phyloP scores from a whole-genome alignment of 225 moss, liverwort and hornwort species.

The Anthoceros angustus region DNA sequence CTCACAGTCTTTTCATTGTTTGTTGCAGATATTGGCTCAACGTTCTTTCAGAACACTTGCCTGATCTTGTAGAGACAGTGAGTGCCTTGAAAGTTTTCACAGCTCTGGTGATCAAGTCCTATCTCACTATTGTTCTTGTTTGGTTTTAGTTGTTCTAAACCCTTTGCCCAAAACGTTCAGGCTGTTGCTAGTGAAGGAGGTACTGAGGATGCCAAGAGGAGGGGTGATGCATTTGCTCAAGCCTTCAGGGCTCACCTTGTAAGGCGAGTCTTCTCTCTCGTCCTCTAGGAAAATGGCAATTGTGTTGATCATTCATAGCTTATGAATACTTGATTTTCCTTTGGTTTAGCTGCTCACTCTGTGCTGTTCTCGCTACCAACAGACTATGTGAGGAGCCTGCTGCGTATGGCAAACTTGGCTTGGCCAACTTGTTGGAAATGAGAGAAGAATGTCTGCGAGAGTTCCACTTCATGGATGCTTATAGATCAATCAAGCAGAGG shows the following conservation, averaged over 20 bases:
- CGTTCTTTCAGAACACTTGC: slow-evolving; percentile 50
- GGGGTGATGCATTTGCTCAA: slow-evolving; percentile 80
- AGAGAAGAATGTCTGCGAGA: slow-evolving; percentile 94
- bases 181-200: slow-evolving; percentile 96
- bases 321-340: neutral
- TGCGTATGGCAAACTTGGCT: slow-evolving; percentile 83
- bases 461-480: slow-evolving; percentile 81
- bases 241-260: slow-evolving; percentile 81
- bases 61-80: slow-evolving; percentile 88
- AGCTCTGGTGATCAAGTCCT: neutral
- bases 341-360: neutral
- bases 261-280: slow-evolving; percentile 24
- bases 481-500: slow-evolving; percentile 69
- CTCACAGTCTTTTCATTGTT: neutral
- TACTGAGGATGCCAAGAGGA: slow-evolving; percentile 52
- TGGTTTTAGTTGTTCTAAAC: too few species aligned
- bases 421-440: slow-evolving; percentile 89
- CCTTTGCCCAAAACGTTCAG: slow-evolving; percentile 8
- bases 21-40: slow-evolving; percentile 46
- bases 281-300: neutral
- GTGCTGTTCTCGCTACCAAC: neutral
- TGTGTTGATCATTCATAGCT: too few species aligned
- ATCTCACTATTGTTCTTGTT: neutral
- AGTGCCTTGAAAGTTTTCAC: slow-evolving; percentile 6
- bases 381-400: slow-evolving; percentile 94